Evolutionary conservation across 2,329 filamentous ascomycete species (phyloP).

Genomic region (Colletotrichum gigasporum): DNA sequence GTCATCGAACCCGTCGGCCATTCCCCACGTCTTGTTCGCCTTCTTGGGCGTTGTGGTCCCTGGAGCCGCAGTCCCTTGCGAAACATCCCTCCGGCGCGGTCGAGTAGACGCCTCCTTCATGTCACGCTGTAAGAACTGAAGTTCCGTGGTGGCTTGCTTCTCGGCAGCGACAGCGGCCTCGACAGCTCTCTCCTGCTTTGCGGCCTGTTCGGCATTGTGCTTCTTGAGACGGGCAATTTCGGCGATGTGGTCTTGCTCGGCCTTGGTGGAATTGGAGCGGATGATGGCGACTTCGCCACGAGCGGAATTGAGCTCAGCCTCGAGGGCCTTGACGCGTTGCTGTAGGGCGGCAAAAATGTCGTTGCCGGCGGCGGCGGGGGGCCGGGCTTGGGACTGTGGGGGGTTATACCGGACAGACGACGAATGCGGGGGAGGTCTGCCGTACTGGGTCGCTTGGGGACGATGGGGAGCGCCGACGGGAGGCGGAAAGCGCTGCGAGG

Average conservation of each 20-base stretch:
- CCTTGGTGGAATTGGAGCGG: constrained; percentile 74
- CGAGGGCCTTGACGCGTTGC: constrained; percentile 61
- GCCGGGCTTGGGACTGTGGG: constrained; percentile 44
- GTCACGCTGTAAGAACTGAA: constrained; percentile 78
- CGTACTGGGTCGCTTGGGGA: constrained; percentile 52
- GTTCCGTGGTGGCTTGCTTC: constrained; percentile 72
- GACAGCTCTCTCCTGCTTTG: constrained; percentile 70
- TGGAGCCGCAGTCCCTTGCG: constrained; percentile 34
- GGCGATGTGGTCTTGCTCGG: constrained; percentile 68
- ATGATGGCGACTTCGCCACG: constrained; percentile 79
- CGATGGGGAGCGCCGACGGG: constrained; percentile 38
- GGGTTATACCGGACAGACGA: constrained; percentile 39
- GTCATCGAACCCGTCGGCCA: constrained; percentile 83
- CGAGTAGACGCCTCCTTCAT: constrained; percentile 66
- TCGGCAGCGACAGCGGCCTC: constrained; percentile 73
- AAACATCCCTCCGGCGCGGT: constrained; percentile 56
- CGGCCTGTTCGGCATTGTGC: constrained; percentile 69
- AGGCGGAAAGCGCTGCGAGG: constrained; percentile 35
- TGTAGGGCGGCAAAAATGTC: constrained; percentile 58
- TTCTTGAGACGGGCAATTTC: constrained; percentile 70
- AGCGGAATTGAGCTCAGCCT: constrained; percentile 68
- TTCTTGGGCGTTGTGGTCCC: constrained; percentile 67
- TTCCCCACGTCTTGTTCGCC: constrained; percentile 60
- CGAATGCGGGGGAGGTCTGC: constrained; percentile 45
- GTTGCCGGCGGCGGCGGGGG: constrained; percentile 34